Percentiles rank a stretch among this genome's conserved stretches.
Conservation (phyloP, 768 basidiomycete genomes). For the Suillus spraguei region DNA sequence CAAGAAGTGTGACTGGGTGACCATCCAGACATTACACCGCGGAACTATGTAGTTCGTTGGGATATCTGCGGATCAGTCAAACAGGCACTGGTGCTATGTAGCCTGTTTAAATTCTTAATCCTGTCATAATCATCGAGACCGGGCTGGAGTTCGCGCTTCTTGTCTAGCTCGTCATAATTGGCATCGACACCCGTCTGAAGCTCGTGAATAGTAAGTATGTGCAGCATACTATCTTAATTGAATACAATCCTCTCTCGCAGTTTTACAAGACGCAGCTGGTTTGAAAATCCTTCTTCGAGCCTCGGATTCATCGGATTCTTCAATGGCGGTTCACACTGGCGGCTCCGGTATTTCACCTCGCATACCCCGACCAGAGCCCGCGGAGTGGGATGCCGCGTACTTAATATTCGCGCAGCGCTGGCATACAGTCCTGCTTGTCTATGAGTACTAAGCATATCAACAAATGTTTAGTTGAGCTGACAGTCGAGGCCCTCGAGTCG, state of each 20-base stretch:
- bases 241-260: not conserved
- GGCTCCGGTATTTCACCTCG: slow-evolving; percentile 8
- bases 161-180: no score
- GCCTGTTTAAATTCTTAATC: no score
- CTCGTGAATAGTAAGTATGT: no score
- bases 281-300: slow-evolving; percentile 41
- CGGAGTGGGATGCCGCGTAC: slow-evolving; percentile 42
- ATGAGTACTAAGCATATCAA: slow-evolving; percentile 70
- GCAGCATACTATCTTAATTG: not conserved
- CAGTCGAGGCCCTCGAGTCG: slow-evolving; percentile 79
- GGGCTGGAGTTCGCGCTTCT: no score
- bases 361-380: slow-evolving; percentile 16
- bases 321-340: slow-evolving; percentile 22
- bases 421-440: slow-evolving; percentile 70
- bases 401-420: slow-evolving; percentile 58
- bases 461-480: slow-evolving; percentile 61
- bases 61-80: no score
- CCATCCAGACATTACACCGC: no score
- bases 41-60: no score
- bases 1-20: no score
- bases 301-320: slow-evolving; percentile 30
- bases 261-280: slow-evolving; percentile 53
- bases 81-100: no score
- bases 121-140: no score
- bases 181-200: no score